These are phyloP conservation scores for Xylariaceae sp. DNA, from an alignment of 2,329 filamentous ascomycete genomes.

Conservation along the genomic window DNA sequence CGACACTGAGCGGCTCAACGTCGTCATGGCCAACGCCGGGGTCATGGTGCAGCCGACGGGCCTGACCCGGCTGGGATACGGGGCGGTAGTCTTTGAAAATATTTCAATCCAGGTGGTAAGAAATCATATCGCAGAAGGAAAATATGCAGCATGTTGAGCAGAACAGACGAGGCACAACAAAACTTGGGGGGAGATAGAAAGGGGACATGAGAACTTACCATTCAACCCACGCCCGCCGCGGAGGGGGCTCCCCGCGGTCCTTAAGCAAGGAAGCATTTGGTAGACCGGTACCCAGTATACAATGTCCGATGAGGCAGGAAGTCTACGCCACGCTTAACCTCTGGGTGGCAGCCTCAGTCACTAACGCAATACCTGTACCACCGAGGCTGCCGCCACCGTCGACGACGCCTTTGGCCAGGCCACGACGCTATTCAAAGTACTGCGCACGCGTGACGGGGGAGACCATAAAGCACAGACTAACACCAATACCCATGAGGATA, in stretches of 20 bases:
- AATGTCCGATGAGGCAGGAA: constrained; percentile 44
- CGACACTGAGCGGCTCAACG: too few species aligned
- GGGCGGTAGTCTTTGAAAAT: too few species aligned
- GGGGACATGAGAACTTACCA: not conserved
- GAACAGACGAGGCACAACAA: too few species aligned
- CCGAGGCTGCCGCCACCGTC: constrained; percentile 39
- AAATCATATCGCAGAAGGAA: too few species aligned
- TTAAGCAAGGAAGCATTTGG: constrained; percentile 48
- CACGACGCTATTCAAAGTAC: constrained; percentile 38
- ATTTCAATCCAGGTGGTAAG: too few species aligned
- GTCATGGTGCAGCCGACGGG: too few species aligned
- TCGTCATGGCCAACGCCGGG: too few species aligned
- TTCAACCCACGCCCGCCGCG: not conserved
- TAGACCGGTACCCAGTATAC: constrained; percentile 44
- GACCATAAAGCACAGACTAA: constrained; percentile 32
- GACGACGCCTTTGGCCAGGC: constrained; percentile 39
- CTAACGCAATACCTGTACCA: constrained; percentile 36
- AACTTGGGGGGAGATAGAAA: too few species aligned
- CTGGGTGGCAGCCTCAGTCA: constrained; percentile 31
- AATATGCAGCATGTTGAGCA: too few species aligned
- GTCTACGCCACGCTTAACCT: constrained; percentile 41
- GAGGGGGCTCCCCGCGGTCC: constrained; percentile 13
- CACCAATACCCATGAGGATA: constrained; percentile 17
- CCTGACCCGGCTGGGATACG: too few species aligned
- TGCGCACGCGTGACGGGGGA: constrained; percentile 35